Percentiles rank a stretch among this genome's conserved stretches.
Conservation (phyloP, 805 yeast species). For the Candida michaelii region DNA sequence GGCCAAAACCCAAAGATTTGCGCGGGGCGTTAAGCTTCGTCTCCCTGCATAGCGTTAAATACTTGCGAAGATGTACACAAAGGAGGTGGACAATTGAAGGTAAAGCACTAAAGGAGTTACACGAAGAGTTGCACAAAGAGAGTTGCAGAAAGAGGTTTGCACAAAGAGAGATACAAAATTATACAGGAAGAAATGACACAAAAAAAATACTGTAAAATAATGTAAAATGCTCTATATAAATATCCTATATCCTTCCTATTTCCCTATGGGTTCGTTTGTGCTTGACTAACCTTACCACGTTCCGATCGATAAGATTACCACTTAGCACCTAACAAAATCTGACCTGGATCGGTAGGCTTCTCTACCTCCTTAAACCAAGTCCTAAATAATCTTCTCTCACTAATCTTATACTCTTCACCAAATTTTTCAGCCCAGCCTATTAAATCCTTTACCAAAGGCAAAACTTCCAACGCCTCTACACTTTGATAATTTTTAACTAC, state of each 20-base stretch:
- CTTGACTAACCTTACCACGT: not conserved
- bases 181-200: no score
- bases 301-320: constrained; percentile 39
- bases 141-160: no score
- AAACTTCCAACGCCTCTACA: constrained; percentile 24
- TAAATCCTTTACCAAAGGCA: constrained; percentile 17
- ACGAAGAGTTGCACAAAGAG: no score
- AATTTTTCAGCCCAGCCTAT: constrained; percentile 36
- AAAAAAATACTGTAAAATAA: no score
- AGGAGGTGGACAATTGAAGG: no score
- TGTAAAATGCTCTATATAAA: not conserved
- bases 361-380: constrained; percentile 53
- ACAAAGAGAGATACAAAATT: no score
- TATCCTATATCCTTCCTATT: not conserved
- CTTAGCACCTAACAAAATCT: constrained; percentile 52
- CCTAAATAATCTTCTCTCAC: constrained; percentile 38
- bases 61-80: no score
- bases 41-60: no score
- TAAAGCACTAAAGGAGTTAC: no score
- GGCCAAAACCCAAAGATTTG: no score
- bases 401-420: constrained; percentile 26
- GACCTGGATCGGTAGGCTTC: constrained; percentile 47
- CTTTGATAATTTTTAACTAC: constrained; percentile 34
- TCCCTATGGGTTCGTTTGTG: not conserved
- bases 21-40: no score